Conservation (phyloP, 106 monocot species). For the Alisma plantagoaquatica region DNA sequence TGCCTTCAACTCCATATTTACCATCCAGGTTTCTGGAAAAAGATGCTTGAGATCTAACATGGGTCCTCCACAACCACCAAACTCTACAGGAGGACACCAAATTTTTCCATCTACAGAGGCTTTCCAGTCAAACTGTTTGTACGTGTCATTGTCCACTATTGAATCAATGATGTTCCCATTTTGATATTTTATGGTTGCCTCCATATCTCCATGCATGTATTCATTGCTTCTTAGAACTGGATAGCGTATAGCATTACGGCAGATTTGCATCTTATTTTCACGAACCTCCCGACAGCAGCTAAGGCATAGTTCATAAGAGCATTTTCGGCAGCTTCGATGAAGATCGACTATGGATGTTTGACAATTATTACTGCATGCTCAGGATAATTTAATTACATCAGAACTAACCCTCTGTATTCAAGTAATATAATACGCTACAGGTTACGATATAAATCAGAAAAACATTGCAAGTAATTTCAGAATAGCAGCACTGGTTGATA, state of each 20-base stretch:
- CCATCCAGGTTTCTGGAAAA: conserved; percentile 18
- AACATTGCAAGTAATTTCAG: conserved; percentile 3
- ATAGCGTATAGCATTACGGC: conserved; percentile 6
- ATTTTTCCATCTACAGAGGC: conserved; percentile 28
- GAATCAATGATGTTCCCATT: neutral
- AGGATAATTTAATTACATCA: too few species aligned
- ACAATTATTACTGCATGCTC: conserved; percentile 55
- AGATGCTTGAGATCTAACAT: conserved; percentile 39
- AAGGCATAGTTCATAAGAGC: conserved; percentile 71
- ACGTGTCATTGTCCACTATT: neutral
- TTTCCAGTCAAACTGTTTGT: too few species aligned
- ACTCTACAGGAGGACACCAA: conserved; percentile 39
- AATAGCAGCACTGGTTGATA: neutral
- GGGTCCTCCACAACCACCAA: conserved; percentile 52
- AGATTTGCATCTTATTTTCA: conserved; percentile 14
- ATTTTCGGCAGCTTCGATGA: conserved; percentile 47
- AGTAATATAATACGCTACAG: too few species aligned
- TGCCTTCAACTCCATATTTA: conserved; percentile 25
- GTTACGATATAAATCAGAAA: too few species aligned
- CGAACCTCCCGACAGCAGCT: conserved; percentile 54
- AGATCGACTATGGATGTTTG: conserved; percentile 66
- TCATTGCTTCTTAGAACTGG: conserved; percentile 19
- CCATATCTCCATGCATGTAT: conserved; percentile 53
- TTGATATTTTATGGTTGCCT: conserved; percentile 1
- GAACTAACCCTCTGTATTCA: too few species aligned